phyloP scores from a whole-genome alignment of 257 asterid species.

The Penstemon eatonii region DNA sequence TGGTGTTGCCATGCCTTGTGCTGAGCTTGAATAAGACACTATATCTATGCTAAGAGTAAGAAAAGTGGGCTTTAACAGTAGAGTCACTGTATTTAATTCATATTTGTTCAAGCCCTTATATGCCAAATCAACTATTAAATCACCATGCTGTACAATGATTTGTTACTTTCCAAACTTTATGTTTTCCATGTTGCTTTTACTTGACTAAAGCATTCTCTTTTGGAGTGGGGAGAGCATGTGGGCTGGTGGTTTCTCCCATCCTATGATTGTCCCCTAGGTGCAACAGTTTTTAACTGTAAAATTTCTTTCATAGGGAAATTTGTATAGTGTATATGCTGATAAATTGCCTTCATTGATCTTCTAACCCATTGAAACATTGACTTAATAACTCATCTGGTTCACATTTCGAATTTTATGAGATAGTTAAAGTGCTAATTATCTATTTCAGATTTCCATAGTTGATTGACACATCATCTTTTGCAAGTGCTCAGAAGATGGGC shows the following conservation, averaged over 20 bases:
- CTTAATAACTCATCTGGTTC: too few species aligned
- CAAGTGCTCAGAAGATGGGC: neutral
- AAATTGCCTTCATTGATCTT: too few species aligned
- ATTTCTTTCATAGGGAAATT: neutral
- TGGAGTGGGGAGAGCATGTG: neutral
- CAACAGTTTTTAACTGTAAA: neutral
- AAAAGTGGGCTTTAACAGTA: neutral
- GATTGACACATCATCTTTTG: neutral
- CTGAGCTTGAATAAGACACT: neutral
- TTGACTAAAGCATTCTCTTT: neutral
- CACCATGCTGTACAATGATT: neutral
- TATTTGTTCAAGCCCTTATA: neutral
- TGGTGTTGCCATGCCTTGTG: neutral
- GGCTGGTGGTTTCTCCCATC: neutral
- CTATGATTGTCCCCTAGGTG: neutral
- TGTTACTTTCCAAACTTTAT: neutral
- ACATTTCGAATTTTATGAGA: too few species aligned
- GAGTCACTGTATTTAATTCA: neutral
- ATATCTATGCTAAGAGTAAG: neutral
- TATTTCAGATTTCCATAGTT: too few species aligned
- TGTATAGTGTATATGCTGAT: neutral
- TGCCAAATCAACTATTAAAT: neutral
- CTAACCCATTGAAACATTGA: too few species aligned
- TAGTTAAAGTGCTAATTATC: too few species aligned
- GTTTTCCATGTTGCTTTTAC: neutral